Conservation (phyloP, 2,329 filamentous ascomycete genomes). For the Cladosporium sp. region DNA sequence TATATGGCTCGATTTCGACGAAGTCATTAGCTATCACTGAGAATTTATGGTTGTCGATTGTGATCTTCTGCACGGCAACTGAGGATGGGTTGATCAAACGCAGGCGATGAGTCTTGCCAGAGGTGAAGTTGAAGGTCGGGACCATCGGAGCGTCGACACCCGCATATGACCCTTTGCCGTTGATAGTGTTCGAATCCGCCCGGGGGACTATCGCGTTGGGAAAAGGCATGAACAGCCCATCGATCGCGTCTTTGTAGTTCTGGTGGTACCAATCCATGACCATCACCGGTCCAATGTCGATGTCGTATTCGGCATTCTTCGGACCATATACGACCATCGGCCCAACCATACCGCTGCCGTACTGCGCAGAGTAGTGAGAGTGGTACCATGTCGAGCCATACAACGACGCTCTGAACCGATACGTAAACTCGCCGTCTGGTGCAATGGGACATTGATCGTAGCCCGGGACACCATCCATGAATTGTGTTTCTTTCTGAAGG, state of each 20-base stretch:
- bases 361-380: constrained; percentile 33
- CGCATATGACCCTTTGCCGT: constrained; percentile 24
- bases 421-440: constrained; percentile 36
- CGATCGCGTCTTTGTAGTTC: constrained; percentile 25
- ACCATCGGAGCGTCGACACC: constrained; percentile 25
- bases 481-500: constrained; percentile 1
- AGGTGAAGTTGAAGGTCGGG: constrained; percentile 36
- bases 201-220: constrained; percentile 19
- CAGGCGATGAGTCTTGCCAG: constrained; percentile 39
- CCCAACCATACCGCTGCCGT: constrained; percentile 26
- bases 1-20: constrained; percentile 40
- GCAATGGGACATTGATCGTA: constrained; percentile 40
- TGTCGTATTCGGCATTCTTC: constrained; percentile 22
- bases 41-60: constrained; percentile 42
- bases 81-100: constrained; percentile 41
- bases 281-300: constrained; percentile 28
- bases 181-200: constrained; percentile 24
- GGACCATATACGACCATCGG: constrained; percentile 31
- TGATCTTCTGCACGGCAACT: constrained; percentile 39
- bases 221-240: constrained; percentile 3
- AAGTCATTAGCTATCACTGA: constrained; percentile 42
- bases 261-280: constrained; percentile 32
- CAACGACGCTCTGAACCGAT: constrained; percentile 36
- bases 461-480: constrained; percentile 40
- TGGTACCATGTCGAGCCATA: constrained; percentile 36